Evolutionary conservation across 257 asterid species (phyloP), one percentile per base, ranked within the genome.

Genomic region (Rhazya stricta): DNA sequence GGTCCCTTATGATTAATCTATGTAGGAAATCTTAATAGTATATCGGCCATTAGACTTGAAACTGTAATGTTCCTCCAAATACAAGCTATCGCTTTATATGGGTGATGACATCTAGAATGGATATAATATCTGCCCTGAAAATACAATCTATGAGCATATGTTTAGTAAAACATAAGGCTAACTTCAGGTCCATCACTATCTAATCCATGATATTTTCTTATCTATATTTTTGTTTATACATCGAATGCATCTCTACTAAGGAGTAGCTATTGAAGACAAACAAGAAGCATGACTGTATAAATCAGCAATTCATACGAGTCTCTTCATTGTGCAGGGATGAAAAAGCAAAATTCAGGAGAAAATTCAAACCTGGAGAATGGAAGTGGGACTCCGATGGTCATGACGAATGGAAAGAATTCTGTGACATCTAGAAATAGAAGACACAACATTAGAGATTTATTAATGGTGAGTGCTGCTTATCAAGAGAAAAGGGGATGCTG

Each of bases 351-450:
- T 10, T n/a, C 12, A 0, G 21, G 53, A 12, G 75, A 69, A 71
- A 54, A 53, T 13, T 12, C 42, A 18, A 18, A 50, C 9, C 65
- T 50, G 36, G 76, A 37, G 34, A 48, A 62, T 54, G 56, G 37
- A 19, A 41, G 71, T 54, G 67, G 62, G 37, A 71, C 27, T 34
- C 72, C 77, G 71, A 42, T n/a, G 32, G 74, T 69, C 73, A 39
- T 73, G 46, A 29, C 73, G 63, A 36, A 73, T 50, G 77, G 71
- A 75, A 70, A 62, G 50, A 71, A 53, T 68, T 45, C n/a, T 67
- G 62, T 67, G 19, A 1, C 45, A 23, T 48, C 67, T 58, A 29
- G 39, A 69, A 81, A 54, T 12, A 53, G 65, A 42, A 43, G 30
- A 43, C 25, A 25, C 57, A 57, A 69, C 36, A 32, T 15, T 29